phyloP scores from a whole-genome alignment of 1,284 basidiomycete species.

The Rhodotorula mucilaginosa region DNA sequence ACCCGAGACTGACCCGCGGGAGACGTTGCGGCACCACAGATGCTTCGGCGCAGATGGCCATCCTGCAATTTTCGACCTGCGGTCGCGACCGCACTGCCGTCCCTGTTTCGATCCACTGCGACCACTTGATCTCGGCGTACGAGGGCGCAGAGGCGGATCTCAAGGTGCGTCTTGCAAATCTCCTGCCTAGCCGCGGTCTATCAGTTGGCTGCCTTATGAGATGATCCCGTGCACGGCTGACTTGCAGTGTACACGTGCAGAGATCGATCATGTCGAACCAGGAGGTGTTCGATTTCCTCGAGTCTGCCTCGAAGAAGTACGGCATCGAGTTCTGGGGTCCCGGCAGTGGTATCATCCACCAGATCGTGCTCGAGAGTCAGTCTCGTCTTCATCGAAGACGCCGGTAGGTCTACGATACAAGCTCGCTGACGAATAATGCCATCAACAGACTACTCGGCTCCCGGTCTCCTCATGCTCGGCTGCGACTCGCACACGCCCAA shows the following conservation, averaged over 20 bases:
- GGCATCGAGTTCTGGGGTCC: constrained; percentile 80
- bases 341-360: constrained; percentile 86
- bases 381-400: neutral
- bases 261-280: constrained; percentile 83
- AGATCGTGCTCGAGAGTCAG: constrained; percentile 88
- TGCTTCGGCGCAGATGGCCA: constrained; percentile 91
- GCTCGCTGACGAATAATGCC: fast-evolving
- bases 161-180: constrained; percentile 55
- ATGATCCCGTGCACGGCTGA: neutral
- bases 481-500: constrained; percentile 97
- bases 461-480: constrained; percentile 59
- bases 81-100: constrained; percentile 82
- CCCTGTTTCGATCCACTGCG: constrained; percentile 86
- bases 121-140: constrained; percentile 72
- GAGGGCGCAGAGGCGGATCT: constrained; percentile 79
- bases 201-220: neutral
- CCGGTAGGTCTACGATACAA: too few relatives aligned
- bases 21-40: constrained; percentile 53
- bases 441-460: constrained; percentile 46
- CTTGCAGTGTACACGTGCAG: constrained; percentile 50
- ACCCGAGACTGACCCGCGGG: neutral
- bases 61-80: constrained; percentile 98
- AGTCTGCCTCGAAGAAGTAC: constrained; percentile 92
- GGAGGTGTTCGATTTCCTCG: constrained; percentile 97
- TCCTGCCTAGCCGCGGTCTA: neutral